Conservation (phyloP, 1,284 basidiomycete genomes). For the Phellinidium pouzarii region DNA sequence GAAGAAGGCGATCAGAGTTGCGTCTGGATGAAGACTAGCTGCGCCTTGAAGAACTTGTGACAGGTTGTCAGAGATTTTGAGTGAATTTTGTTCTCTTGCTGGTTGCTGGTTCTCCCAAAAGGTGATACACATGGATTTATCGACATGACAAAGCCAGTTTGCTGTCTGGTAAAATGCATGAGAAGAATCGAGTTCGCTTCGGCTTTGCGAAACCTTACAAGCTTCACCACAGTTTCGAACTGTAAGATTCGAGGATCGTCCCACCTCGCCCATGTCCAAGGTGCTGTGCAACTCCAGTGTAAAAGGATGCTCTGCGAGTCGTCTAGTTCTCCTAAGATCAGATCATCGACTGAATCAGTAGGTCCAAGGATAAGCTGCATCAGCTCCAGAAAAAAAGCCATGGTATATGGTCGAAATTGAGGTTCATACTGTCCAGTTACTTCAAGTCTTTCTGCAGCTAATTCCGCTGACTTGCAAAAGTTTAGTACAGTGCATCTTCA, state of each 20-base stretch:
- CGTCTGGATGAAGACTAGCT: neutral
- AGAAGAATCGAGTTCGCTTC: neutral
- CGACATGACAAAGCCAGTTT: conserved; percentile 39
- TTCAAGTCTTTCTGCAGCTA: neutral
- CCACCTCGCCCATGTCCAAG: conserved; percentile 64
- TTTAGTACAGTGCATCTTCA: neutral
- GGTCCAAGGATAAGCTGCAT: conserved; percentile 30
- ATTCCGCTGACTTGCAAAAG: conserved; percentile 3
- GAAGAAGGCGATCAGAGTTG: conserved; percentile 5
- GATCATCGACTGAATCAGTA: conserved; percentile 19
- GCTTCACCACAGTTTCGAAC: conserved; percentile 39
- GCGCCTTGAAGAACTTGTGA: neutral
- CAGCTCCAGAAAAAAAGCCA: conserved; percentile 38
- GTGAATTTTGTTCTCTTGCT: neutral
- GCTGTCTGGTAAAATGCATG: conserved; percentile 36
- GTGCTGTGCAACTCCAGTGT: conserved; percentile 43
- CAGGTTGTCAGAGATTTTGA: neutral
- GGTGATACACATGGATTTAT: conserved; percentile 2
- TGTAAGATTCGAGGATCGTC: conserved; percentile 42
- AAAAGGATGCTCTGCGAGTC: conserved; percentile 41
- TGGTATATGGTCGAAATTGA: conserved; percentile 42
- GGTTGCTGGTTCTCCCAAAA: neutral
- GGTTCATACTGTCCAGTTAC: neutral
- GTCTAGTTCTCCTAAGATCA: conserved; percentile 33
- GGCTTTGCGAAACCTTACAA: conserved; percentile 35